Percentiles rank a stretch among this genome's conserved stretches.
These are phyloP conservation scores for Mrakia hoshinonis DNA, from an alignment of 768 basidiomycete species.

Conservation along the genomic window DNA sequence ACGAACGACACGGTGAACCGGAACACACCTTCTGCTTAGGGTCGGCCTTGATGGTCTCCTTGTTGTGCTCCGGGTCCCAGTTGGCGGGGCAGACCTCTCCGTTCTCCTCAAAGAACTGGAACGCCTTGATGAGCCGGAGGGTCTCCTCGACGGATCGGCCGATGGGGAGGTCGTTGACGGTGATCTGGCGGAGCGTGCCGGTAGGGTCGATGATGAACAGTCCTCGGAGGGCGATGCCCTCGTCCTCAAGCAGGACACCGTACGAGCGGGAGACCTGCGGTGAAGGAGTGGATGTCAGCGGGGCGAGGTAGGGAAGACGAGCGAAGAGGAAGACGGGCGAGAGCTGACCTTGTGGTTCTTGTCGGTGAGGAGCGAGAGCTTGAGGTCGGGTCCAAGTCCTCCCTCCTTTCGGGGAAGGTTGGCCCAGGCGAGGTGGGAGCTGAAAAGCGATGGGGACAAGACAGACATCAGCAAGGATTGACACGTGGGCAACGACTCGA, in stretches of 20 bases:
- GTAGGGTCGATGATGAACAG: conserved; percentile 40
- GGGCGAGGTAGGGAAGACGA: no score
- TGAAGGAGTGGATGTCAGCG: no score
- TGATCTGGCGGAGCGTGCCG: conserved; percentile 45
- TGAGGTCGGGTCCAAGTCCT: conserved; percentile 79
- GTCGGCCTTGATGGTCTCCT: conserved; percentile 68
- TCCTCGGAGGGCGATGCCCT: conserved; percentile 75
- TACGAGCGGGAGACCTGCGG: conserved; percentile 81
- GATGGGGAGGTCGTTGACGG: conserved; percentile 84
- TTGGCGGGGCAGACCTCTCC: conserved; percentile 81
- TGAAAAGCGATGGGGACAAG: neutral
- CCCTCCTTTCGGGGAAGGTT: conserved; percentile 60
- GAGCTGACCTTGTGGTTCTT: conserved; percentile 56
- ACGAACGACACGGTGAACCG: no score
- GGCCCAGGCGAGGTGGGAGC: conserved; percentile 78
- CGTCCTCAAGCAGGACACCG: conserved; percentile 77
- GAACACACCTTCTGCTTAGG: conserved; percentile 21
- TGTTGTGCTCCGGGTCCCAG: conserved; percentile 65
- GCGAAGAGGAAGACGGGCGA: no score
- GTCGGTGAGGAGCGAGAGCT: conserved; percentile 54
- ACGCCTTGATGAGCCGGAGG: conserved; percentile 78
- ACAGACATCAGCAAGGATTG: neutral
- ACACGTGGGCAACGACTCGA: no score
- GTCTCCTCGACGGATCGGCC: conserved; percentile 95
- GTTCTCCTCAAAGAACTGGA: conserved; percentile 65